Conservation (phyloP, 23 red algal species). For the Chondrus crispus region DNA sequence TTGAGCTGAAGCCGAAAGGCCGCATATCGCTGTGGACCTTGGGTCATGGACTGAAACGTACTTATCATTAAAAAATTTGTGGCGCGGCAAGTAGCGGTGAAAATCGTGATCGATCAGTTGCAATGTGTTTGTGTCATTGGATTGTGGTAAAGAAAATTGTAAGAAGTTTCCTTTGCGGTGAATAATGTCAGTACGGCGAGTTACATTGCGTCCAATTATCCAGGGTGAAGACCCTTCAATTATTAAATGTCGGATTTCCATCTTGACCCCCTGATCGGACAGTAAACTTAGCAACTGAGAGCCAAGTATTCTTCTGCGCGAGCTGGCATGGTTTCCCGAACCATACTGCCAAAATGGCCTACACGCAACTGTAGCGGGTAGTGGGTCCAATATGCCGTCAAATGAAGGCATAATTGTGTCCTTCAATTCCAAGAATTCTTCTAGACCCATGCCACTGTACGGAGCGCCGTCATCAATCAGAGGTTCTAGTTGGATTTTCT, state of each 20-base stretch:
- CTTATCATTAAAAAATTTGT: background rate
- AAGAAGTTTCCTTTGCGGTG: background rate
- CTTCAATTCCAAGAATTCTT: background rate
- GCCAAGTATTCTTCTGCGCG: background rate
- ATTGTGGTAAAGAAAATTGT: background rate
- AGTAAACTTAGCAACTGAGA: background rate
- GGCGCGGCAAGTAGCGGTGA: constrained; percentile 6
- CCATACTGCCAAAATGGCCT: background rate
- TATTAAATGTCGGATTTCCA: constrained; percentile 1
- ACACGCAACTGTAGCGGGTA: background rate
- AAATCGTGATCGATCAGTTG: constrained; percentile 15
- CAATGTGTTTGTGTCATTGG: background rate
- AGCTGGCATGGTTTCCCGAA: background rate
- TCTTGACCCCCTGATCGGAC: background rate
- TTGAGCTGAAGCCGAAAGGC: background rate
- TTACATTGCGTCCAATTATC: constrained; percentile 40
- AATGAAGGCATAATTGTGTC: background rate
- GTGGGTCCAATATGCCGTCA: background rate
- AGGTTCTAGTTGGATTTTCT: background rate
- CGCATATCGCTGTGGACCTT: too few species aligned
- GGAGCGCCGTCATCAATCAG: background rate
- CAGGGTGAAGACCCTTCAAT: constrained; percentile 40
- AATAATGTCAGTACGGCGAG: background rate
- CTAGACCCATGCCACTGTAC: background rate
- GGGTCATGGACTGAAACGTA: background rate